These are phyloP conservation scores for Fusarium acutatum DNA, from an alignment of 2,329 filamentous ascomycete species.

Conservation along the genomic window DNA sequence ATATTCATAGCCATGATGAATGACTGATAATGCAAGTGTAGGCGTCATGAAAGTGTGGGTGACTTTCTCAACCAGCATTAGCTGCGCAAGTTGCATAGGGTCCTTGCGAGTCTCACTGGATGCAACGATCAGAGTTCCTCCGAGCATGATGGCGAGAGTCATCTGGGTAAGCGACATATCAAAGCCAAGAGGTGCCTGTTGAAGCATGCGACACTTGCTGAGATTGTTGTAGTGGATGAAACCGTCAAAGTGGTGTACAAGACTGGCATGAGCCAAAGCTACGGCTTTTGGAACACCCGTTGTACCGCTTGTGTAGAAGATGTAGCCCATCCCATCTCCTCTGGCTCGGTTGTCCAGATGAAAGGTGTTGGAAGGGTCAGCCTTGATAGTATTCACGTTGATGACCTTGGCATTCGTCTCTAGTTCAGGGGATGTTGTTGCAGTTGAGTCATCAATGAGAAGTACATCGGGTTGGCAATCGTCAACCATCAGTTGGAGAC, in stretches of 20 bases:
- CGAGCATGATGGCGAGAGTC: neutral
- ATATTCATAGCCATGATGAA: constrained; percentile 1
- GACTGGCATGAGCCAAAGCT: neutral
- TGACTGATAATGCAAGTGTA: neutral
- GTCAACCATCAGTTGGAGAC: neutral
- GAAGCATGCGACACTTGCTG: neutral
- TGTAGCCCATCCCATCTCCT: neutral
- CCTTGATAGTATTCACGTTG: neutral
- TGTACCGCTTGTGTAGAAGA: constrained; percentile 1
- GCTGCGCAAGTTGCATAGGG: neutral
- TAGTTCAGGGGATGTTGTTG: neutral
- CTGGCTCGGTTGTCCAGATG: neutral
- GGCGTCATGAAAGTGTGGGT: constrained; percentile 4
- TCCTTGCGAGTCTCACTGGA: neutral
- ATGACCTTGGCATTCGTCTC: neutral
- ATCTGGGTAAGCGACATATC: constrained; percentile 7
- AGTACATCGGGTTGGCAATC: neutral
- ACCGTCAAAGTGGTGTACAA: neutral
- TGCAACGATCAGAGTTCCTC: neutral
- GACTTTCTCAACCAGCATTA: neutral
- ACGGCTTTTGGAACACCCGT: constrained; percentile 1
- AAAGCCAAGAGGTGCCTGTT: neutral
- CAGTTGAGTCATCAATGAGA: neutral
- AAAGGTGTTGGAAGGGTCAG: neutral
- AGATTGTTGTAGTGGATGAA: neutral